Evolutionary conservation across 2,329 filamentous ascomycete genomes (phyloP).

Genomic region (Aspergillus flavus): DNA sequence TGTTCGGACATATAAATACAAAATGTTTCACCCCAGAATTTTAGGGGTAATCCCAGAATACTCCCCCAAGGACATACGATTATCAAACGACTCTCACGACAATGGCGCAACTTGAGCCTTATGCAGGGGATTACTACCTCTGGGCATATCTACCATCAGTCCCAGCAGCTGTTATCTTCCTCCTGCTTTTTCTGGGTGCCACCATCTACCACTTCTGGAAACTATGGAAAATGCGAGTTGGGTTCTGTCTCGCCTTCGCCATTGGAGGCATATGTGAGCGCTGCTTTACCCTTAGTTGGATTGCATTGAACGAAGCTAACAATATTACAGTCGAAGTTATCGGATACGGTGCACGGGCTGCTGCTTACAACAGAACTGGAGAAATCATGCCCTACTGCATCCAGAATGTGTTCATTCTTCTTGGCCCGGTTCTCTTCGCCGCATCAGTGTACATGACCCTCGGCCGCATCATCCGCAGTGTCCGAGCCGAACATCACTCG

Average conservation of each 20-base stretch:
- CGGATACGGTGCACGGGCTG: constrained; percentile 28
- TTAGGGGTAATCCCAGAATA: not conserved
- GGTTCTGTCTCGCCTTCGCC: constrained; percentile 37
- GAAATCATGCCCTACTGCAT: constrained; percentile 40
- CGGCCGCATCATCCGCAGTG: constrained; percentile 47
- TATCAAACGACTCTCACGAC: not conserved
- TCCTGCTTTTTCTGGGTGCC: constrained; percentile 29
- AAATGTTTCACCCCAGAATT: not conserved
- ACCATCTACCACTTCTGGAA: constrained; percentile 33
- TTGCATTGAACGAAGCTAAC: not conserved
- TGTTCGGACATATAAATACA: not conserved
- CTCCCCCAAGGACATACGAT: constrained; percentile 1
- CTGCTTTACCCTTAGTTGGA: not conserved
- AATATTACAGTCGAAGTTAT: constrained; percentile 38
- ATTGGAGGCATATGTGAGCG: constrained; percentile 41
- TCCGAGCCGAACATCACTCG: constrained; percentile 45
- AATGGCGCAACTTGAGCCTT: constrained; percentile 25
- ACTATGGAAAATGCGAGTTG: constrained; percentile 27
- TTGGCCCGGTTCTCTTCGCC: constrained; percentile 54
- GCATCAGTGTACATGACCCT: constrained; percentile 55
- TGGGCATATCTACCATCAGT: constrained; percentile 34
- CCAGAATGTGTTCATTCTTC: constrained; percentile 49
- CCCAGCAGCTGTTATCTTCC: constrained; percentile 26
- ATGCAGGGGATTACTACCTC: constrained; percentile 23
- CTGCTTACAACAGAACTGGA: constrained; percentile 24